Conservation (phyloP, 345 rosid species). For the Murraya paniculata region DNA sequence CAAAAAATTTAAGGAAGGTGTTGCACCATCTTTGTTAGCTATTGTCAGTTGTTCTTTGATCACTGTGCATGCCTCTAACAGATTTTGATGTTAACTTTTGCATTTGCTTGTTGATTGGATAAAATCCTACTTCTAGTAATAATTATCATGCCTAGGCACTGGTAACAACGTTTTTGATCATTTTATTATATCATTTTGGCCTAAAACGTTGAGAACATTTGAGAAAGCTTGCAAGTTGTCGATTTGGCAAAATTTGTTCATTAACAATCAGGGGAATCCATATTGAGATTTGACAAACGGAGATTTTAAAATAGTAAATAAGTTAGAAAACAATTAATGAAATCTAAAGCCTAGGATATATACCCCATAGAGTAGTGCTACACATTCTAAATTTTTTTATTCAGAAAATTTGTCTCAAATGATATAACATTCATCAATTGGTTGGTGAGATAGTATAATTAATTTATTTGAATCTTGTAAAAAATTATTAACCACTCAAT, state of each 20-base stretch:
- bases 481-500: too few relatives aligned
- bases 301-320: too few relatives aligned
- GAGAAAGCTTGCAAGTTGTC: not conserved
- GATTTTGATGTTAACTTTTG: slow-evolving; percentile 26
- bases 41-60: slow-evolving; percentile 35
- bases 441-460: too few relatives aligned
- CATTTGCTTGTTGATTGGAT: not conserved
- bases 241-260: not conserved
- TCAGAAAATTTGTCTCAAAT: too few relatives aligned
- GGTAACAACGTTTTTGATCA: not conserved
- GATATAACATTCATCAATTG: too few relatives aligned
- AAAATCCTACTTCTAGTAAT: not conserved
- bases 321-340: too few relatives aligned
- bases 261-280: too few relatives aligned
- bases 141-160: not conserved
- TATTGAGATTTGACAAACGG: too few relatives aligned
- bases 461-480: too few relatives aligned
- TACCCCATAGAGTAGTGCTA: too few relatives aligned
- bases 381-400: too few relatives aligned
- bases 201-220: not conserved
- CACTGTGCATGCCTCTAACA: slow-evolving; percentile 18
- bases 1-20: not conserved
- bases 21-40: slow-evolving; percentile 22
- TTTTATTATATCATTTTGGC: not conserved
- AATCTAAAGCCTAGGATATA: too few relatives aligned